Conservation (phyloP, 208 protist species). For the Crithidia mellificae region DNA sequence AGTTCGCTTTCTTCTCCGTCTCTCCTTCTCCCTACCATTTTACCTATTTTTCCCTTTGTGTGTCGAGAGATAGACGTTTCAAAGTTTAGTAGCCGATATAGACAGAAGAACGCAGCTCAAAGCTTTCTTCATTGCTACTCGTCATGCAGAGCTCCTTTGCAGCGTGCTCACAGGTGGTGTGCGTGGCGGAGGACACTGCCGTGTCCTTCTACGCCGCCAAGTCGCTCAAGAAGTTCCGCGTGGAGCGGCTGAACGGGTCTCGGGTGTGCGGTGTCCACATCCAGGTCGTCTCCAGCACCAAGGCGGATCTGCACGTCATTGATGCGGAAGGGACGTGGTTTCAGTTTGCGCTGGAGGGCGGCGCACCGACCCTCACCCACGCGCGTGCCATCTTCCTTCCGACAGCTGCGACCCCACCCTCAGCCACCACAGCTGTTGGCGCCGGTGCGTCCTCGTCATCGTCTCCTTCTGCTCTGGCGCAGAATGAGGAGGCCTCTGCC, state of each 20-base stretch:
- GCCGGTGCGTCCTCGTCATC: not conserved
- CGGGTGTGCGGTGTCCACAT: slow-evolving; percentile 68
- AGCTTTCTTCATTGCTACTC: too few species aligned
- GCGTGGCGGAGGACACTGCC: slow-evolving; percentile 78
- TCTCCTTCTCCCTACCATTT: too few species aligned
- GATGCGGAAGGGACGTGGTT: slow-evolving; percentile 77
- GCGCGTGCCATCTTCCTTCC: slow-evolving; percentile 23
- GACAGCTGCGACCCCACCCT: not conserved
- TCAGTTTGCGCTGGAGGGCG: slow-evolving; percentile 48
- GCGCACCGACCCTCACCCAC: slow-evolving; percentile 16
- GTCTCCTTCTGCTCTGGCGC: not conserved
- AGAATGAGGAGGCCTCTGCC: not conserved
- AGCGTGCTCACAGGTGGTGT: slow-evolving; percentile 70
- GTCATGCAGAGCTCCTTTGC: slow-evolving; percentile 71
- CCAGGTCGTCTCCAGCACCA: slow-evolving; percentile 11
- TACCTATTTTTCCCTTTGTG: too few species aligned
- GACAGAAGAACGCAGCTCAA: too few species aligned
- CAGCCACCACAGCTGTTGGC: not conserved
- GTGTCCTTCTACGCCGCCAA: slow-evolving; percentile 82
- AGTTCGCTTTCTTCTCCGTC: too few species aligned
- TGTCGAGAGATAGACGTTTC: too few species aligned
- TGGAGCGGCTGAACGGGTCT: slow-evolving; percentile 72
- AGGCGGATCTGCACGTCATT: slow-evolving; percentile 65
- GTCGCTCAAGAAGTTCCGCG: slow-evolving; percentile 82
- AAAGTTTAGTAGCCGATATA: too few species aligned